Evolutionary conservation across 768 basidiomycete genomes (phyloP).

Genomic region (Amanita muscaria): DNA sequence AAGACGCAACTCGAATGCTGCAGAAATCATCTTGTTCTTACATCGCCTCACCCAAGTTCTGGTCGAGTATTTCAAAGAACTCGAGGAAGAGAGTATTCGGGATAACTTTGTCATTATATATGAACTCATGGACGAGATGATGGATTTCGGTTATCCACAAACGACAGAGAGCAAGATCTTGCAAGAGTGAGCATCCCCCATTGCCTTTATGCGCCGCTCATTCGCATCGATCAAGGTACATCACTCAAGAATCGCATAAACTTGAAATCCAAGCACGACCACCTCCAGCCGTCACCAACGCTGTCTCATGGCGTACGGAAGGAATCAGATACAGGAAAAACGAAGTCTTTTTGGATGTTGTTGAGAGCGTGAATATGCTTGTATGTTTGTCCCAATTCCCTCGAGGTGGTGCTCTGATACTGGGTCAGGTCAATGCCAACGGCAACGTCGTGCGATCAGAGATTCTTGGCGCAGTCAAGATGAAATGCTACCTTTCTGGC

Average conservation of each 20-base stretch:
- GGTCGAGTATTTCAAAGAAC: constrained; percentile 98
- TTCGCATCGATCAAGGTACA: constrained; percentile 49
- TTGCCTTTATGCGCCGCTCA: neutral
- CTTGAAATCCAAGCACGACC: constrained; percentile 88
- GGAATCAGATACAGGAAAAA: constrained; percentile 98
- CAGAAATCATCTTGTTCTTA: constrained; percentile 93
- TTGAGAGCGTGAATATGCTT: constrained; percentile 94
- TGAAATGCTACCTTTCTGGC: constrained; percentile 99
- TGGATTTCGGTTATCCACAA: constrained; percentile 99
- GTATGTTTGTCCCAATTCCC: constrained; percentile 35
- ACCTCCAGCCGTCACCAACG: constrained; percentile 96
- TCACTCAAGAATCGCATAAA: constrained; percentile 97
- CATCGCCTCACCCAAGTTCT: constrained; percentile 90
- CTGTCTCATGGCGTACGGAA: constrained; percentile 97
- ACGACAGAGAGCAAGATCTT: constrained; percentile 99
- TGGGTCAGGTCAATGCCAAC: constrained; percentile 79
- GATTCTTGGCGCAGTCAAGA: constrained; percentile 97
- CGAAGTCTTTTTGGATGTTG: constrained; percentile 97
- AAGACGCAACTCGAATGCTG: constrained; percentile 91
- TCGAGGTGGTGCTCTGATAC: neutral
- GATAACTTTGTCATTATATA: constrained; percentile 99
- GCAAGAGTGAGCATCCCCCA: constrained; percentile 64
- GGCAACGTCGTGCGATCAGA: constrained; percentile 97
- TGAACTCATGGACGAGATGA: constrained; percentile 98
- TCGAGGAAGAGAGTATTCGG: constrained; percentile 97